Conservation (phyloP, 768 basidiomycete genomes). For the Pleurotus ostreatus region DNA sequence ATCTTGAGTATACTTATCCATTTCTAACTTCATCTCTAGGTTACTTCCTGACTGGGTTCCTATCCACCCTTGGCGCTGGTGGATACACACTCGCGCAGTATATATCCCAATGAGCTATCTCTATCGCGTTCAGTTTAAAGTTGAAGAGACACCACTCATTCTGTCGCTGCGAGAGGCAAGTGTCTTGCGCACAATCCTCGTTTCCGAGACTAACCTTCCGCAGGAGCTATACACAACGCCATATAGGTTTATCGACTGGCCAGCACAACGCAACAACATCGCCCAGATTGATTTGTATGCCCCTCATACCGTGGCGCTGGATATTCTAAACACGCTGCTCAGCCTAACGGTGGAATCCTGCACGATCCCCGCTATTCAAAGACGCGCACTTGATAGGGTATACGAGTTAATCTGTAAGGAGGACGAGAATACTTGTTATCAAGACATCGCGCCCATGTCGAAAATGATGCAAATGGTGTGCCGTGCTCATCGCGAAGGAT, state of each 20-base stretch:
- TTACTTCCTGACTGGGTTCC: constrained; percentile 88
- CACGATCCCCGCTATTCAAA: constrained; percentile 66
- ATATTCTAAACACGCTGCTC: constrained; percentile 59
- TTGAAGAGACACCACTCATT: constrained; percentile 73
- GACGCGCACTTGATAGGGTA: constrained; percentile 55
- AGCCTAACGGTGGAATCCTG: constrained; percentile 55
- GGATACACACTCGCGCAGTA: constrained; percentile 92
- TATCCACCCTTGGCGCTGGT: constrained; percentile 94
- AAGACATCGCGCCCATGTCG: constrained; percentile 86
- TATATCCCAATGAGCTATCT: constrained; percentile 91
- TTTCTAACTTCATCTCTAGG: constrained; percentile 38
- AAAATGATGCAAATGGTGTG: constrained; percentile 95
- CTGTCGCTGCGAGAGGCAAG: constrained; percentile 68
- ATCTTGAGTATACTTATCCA: background rate
- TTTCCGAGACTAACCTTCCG: background rate
- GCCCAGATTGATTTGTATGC: constrained; percentile 76
- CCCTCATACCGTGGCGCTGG: constrained; percentile 74
- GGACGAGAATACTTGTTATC: constrained; percentile 93
- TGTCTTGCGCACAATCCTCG: background rate
- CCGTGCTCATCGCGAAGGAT: constrained; percentile 72
- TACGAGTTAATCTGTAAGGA: constrained; percentile 82
- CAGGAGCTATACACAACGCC: constrained; percentile 83
- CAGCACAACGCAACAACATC: constrained; percentile 84
- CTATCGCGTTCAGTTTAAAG: constrained; percentile 65
- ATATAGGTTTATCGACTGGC: constrained; percentile 86